Evolutionary conservation across 2,329 filamentous ascomycete genomes (phyloP).

Genomic region (Venturia asperata): DNA sequence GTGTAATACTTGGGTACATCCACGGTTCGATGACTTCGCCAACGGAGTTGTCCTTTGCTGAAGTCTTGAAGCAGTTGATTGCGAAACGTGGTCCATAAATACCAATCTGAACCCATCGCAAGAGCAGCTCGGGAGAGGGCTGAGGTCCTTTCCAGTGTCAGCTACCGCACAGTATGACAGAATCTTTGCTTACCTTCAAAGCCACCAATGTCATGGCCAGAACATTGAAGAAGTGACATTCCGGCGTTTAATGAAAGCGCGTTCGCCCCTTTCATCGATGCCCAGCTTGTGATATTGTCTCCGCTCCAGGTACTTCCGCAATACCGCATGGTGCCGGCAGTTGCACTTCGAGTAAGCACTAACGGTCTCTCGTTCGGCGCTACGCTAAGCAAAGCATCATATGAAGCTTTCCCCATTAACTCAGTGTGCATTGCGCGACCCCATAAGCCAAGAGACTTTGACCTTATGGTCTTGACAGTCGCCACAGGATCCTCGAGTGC

Average conservation of each 20-base stretch:
- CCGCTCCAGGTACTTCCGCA: slow-evolving; percentile 67
- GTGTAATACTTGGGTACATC: slow-evolving; percentile 65
- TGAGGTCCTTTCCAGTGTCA: slow-evolving; percentile 60
- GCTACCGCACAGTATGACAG: slow-evolving; percentile 31
- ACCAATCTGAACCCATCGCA: slow-evolving; percentile 67
- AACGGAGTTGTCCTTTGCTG: slow-evolving; percentile 54
- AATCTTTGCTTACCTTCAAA: slow-evolving; percentile 55
- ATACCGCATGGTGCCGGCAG: slow-evolving; percentile 62
- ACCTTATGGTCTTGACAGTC: slow-evolving; percentile 21
- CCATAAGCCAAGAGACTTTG: slow-evolving; percentile 54
- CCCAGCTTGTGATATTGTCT: slow-evolving; percentile 68
- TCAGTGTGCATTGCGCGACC: slow-evolving; percentile 63
- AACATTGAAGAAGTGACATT: slow-evolving; percentile 54
- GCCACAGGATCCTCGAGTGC: slow-evolving; percentile 43
- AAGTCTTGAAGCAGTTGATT: slow-evolving; percentile 74
- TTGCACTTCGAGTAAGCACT: slow-evolving; percentile 63
- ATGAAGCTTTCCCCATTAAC: slow-evolving; percentile 62
- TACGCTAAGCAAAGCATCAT: slow-evolving; percentile 56
- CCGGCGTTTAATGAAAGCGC: slow-evolving; percentile 61
- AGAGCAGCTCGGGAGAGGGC: slow-evolving; percentile 60
- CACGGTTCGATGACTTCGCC: slow-evolving; percentile 71
- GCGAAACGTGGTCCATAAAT: slow-evolving; percentile 64
- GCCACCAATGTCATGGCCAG: slow-evolving; percentile 33
- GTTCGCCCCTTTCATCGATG: slow-evolving; percentile 64
- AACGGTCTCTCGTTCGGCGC: slow-evolving; percentile 57